Evolutionary conservation across 441 rosid species (phyloP).

Genomic region (Lepidium campestre): DNA sequence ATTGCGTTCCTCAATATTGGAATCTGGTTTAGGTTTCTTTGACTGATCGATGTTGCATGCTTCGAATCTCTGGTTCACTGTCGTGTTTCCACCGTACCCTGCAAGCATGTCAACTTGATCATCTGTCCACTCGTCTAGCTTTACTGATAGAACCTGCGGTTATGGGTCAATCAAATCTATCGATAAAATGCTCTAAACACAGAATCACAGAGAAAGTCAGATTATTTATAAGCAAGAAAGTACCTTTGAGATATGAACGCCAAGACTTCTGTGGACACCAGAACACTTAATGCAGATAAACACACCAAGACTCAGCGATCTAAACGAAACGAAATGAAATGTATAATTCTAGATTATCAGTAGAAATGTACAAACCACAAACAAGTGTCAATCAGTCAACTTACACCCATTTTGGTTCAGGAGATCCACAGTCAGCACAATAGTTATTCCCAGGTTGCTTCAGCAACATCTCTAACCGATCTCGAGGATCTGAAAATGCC

Average conservation of each 20-base stretch:
- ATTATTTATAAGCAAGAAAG: not conserved
- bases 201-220: not conserved
- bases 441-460: conserved; percentile 45
- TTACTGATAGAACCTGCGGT: conserved; percentile 78
- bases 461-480: conserved; percentile 57
- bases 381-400: conserved; percentile 23
- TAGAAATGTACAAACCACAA: not conserved
- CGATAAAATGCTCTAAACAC: not conserved
- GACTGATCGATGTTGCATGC: conserved; percentile 55
- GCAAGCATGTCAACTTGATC: conserved; percentile 67
- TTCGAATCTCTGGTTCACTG: conserved; percentile 70
- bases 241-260: conserved; percentile 95
- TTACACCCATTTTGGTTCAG: conserved; percentile 99
- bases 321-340: conserved; percentile 29
- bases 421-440: conserved; percentile 97
- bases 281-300: conserved; percentile 96
- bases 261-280: conserved; percentile 96
- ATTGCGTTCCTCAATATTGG: conserved; percentile 64
- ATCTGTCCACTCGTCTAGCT: conserved; percentile 96
- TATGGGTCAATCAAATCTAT: conserved; percentile 2
- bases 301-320: conserved; percentile 77
- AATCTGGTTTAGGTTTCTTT: conserved; percentile 78
- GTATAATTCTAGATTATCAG: conserved; percentile 12
- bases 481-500: conserved; percentile 42
- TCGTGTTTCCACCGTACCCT: conserved; percentile 69